Evolutionary conservation across 169 alveolate genomes (phyloP), one percentile per base, ranked within the genome.

Genomic region (Plasmodium vinckei): DNA sequence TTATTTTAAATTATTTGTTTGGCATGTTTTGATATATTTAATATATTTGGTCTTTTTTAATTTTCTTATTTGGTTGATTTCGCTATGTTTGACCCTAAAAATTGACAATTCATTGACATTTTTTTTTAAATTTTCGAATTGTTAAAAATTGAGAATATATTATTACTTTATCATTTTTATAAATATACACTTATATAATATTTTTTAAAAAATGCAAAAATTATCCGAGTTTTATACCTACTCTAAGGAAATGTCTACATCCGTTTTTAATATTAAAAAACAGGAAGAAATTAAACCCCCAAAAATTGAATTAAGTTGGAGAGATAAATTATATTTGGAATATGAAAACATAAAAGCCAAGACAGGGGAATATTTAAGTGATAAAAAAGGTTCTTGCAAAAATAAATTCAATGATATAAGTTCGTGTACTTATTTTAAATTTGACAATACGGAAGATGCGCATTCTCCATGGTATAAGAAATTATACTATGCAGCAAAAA

Each of bases 401-500:
- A 39, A 46, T 17, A 77, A 77, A 63, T 42, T 64, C 12, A 49
- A 49, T 54, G 23, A 47, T 10, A 63, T 42, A 27, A 77, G 53
- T 27, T 77, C 65, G 1, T 39, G 63, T 2, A 23, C 84, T 21
- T 64, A 39, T 68, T 63, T 54, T 23, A 77, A 77, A 47, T 17
- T 19, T 19, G 65, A 82, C 27, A 42, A 82, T 64, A 57, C 90
- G 15, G 69, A 82, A 61, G 46, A 82, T 82, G 65, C 47, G 13
- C 5, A 82, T 60, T 70, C 56, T 23, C 90, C 90, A 17, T 82
- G 90, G 90, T 82, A 82, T 51, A 82, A 67, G 25, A 82, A 59
- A 47, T 65, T 82, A 72, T 82, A 65, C 33, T 61, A 56, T 33
- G 21, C 69, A 82, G 42, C 68, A 33, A 82, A 68, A 57, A 73